These are phyloP conservation scores for Colletotrichum chlorophyti DNA, from an alignment of 2,329 filamentous ascomycete genomes.

Conservation along the genomic window DNA sequence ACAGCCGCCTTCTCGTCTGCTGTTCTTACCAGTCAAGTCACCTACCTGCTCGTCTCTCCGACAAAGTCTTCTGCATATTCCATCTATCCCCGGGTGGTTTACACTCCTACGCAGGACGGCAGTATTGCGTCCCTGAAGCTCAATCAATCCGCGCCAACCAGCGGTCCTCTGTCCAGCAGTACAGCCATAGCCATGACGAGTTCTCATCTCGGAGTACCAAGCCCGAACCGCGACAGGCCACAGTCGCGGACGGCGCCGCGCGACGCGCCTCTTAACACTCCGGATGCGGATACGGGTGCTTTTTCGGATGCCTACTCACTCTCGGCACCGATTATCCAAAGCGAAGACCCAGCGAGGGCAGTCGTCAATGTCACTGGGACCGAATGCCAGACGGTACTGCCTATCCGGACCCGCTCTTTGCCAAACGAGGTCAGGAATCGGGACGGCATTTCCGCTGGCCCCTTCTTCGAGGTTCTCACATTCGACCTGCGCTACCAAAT, in stretches of 20 bases:
- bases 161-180: too few relatives aligned
- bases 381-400: background rate
- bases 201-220: constrained; percentile 1
- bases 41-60: too few relatives aligned
- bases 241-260: background rate
- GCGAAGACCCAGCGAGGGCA: background rate
- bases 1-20: too few relatives aligned
- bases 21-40: too few relatives aligned
- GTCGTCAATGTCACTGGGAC: background rate
- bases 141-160: background rate
- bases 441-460: background rate
- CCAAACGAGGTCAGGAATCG: background rate
- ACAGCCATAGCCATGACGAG: constrained; percentile 20
- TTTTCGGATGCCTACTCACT: too few relatives aligned
- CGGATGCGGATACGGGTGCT: constrained; percentile 28
- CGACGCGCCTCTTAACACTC: constrained; percentile 16
- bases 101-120: too few relatives aligned
- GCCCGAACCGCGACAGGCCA: constrained; percentile 9
- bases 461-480: constrained; percentile 26
- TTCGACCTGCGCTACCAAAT: constrained; percentile 27
- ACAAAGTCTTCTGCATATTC: background rate
- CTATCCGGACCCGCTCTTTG: background rate
- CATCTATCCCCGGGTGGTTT: background rate
- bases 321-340: constrained; percentile 9
- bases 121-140: too few relatives aligned